A percentile compares a stretch with the other conserved stretches of the same genome.
These are phyloP conservation scores for Mortierella antarctica DNA, from an alignment of 192 early-diverging fungal genomes.

Conservation along the genomic window DNA sequence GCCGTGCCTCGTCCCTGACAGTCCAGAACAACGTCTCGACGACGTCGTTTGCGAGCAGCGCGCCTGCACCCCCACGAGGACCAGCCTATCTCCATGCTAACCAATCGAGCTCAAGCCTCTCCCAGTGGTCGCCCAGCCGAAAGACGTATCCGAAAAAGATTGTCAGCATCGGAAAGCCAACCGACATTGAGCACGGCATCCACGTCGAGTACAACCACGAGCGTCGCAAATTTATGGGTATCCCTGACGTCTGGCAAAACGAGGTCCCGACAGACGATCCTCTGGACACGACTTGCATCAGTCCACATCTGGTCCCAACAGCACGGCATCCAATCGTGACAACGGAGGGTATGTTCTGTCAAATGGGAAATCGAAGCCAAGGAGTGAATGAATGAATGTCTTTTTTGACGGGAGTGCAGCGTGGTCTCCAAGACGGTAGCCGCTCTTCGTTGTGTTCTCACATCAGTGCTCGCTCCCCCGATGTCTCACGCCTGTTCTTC, in stretches of 20 bases:
- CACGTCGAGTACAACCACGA: constrained; percentile 65
- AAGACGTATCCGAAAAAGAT: constrained; percentile 56
- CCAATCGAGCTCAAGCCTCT: constrained; percentile 38
- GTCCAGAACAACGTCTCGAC: constrained; percentile 41
- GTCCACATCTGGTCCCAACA: constrained; percentile 64
- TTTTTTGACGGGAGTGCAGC: constrained; percentile 6
- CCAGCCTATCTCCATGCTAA: constrained; percentile 44
- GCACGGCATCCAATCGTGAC: constrained; percentile 9
- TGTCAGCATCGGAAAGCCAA: constrained; percentile 64
- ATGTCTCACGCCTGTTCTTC: neutral
- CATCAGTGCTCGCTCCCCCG: neutral
- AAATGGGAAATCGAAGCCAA: too few species aligned
- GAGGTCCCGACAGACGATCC: constrained; percentile 64
- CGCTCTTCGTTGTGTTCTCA: neutral
- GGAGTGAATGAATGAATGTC: neutral
- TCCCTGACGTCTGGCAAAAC: constrained; percentile 69
- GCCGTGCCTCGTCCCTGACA: constrained; percentile 33
- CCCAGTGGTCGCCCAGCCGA: constrained; percentile 41
- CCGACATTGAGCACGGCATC: constrained; percentile 66
- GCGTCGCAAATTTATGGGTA: constrained; percentile 65
- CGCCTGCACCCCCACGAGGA: constrained; percentile 24
- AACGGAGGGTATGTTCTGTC: constrained; percentile 14
- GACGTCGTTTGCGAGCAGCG: constrained; percentile 42
- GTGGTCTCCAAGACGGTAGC: neutral
- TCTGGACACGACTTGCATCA: constrained; percentile 63